Base-by-base conservation (phyloP, 73 alveolate genomes). In the Paramecium sexaurelia region DNA sequence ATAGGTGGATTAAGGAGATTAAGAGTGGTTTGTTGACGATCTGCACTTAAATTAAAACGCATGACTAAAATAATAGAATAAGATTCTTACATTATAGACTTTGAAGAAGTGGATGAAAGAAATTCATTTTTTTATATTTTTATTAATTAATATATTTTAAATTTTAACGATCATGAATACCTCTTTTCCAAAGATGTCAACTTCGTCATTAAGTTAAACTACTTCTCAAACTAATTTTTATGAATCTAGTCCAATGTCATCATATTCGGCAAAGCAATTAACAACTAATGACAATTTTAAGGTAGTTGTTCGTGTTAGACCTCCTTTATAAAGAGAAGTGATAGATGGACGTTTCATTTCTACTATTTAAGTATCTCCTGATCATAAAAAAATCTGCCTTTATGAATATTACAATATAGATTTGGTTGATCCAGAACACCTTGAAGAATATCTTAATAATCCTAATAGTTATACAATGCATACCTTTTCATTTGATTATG, bases 291-390 rank as follows among this genome's bases (percentile, higher is more conserved):
- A 97, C 68, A 98, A 98, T 94, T 98, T 98, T 95, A 98, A 97
- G 86, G 99, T 98, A n/a, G 99, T 98, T 93, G 97, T 99, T 2
- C 92, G 99, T 36, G 99, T 99, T 3, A 94, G 99, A 26, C 99
- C 99, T 1, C 99, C 99, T 8, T 96, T 99, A 51, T 98, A 98
- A 1, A 95, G 99, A 56, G 99, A 99, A 92, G 95, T 96, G 20
- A 95, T 93, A 57, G 96, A 88, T 88, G 94, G 94, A 24, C 82
- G 95, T 39, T 88, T 88, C 39, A 69, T 88, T 3, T 68, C 91
- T 17, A 88, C 94, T 11, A 57, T 88, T 15, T 29, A 88, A 69
- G 94, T 88, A 22, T 68, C 91, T n/a, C 94, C 94, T 40, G 94
- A 88, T 69, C 91, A 82, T 17, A 88, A 69, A 40, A 88, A 88